These are phyloP conservation scores for Warburgia ugandensis DNA, from an alignment of 164 flowering plant genomes.

Conservation along the genomic window DNA sequence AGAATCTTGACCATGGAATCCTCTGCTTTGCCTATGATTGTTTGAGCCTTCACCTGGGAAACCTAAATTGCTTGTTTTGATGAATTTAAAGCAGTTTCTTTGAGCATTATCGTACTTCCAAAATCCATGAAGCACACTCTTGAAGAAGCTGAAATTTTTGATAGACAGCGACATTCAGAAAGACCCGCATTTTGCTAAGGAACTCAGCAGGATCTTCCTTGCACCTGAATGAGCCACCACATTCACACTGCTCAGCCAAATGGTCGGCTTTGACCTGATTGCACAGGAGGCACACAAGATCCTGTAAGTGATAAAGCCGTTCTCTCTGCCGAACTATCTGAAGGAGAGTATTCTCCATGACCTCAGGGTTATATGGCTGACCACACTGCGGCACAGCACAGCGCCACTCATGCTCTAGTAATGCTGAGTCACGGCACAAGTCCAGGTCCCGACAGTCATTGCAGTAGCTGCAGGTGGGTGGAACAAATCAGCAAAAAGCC, in stretches of 20 bases:
- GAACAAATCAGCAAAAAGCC: background rate
- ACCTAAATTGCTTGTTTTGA: too few species aligned
- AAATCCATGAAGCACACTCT: conserved; percentile 77
- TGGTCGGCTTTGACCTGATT: conserved; percentile 80
- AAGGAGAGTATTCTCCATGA: conserved; percentile 85
- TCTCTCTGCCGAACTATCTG: conserved; percentile 89
- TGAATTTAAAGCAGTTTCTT: too few species aligned
- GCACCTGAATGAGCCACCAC: conserved; percentile 81
- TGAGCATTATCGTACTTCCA: conserved; percentile 30
- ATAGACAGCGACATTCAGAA: conserved; percentile 49
- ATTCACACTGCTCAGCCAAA: conserved; percentile 71
- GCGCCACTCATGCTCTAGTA: conserved; percentile 67
- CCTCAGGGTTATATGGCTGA: conserved; percentile 81
- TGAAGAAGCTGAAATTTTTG: conserved; percentile 71
- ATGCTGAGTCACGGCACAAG: conserved; percentile 67
- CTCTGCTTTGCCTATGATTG: too few species aligned
- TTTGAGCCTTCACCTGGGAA: too few species aligned
- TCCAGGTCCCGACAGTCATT: conserved; percentile 91
- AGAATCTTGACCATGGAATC: too few species aligned
- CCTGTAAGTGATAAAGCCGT: conserved; percentile 84
- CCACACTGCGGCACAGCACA: conserved; percentile 93
- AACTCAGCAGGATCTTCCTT: conserved; percentile 66
- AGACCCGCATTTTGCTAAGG: conserved; percentile 59
- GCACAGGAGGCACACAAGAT: conserved; percentile 79
- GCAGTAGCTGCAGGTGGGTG: conserved; percentile 67